Conservation (phyloP, 331 rosid species). For the Prunus yedoensis region DNA sequence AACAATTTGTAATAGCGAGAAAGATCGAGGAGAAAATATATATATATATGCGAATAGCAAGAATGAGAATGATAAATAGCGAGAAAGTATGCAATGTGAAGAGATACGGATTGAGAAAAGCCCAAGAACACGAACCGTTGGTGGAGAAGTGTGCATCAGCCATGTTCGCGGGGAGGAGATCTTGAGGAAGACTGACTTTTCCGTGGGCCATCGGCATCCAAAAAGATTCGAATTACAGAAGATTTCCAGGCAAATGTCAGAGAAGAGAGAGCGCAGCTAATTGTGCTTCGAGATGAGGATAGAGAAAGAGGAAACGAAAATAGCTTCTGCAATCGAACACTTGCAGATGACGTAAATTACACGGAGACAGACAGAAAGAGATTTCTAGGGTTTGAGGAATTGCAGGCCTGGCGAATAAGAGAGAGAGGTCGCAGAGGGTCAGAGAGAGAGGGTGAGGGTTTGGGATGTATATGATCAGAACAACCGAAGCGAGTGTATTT, state of each 20-base stretch:
- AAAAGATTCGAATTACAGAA: conserved; percentile 26
- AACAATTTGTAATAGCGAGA: background rate
- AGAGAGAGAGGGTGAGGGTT: conserved; percentile 40
- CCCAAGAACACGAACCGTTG: conserved; percentile 41
- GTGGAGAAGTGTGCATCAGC: conserved; percentile 38
- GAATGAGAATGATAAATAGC: conserved; percentile 10
- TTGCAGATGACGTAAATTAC: conserved; percentile 20
- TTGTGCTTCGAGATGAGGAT: conserved; percentile 9
- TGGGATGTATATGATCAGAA: conserved; percentile 38
- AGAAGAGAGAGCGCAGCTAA: background rate
- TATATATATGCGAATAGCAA: background rate
- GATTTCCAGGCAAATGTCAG: conserved; percentile 31
- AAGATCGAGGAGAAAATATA: background rate
- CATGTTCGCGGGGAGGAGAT: conserved; percentile 48
- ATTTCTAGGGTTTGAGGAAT: conserved; percentile 11
- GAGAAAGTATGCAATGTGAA: conserved; percentile 11
- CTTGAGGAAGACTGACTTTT: conserved; percentile 58
- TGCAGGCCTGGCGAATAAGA: background rate
- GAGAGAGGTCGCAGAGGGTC: conserved; percentile 33
- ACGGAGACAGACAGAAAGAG: background rate
- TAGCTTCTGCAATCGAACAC: conserved; percentile 3
- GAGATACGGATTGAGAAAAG: conserved; percentile 5
- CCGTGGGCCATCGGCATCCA: conserved; percentile 46
- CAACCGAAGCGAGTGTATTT: conserved; percentile 30
- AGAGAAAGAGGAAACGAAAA: conserved; percentile 10